Evolutionary conservation across 225 moss, liverwort and hornwort genomes (phyloP).

Genomic region (Ulota crispa): DNA sequence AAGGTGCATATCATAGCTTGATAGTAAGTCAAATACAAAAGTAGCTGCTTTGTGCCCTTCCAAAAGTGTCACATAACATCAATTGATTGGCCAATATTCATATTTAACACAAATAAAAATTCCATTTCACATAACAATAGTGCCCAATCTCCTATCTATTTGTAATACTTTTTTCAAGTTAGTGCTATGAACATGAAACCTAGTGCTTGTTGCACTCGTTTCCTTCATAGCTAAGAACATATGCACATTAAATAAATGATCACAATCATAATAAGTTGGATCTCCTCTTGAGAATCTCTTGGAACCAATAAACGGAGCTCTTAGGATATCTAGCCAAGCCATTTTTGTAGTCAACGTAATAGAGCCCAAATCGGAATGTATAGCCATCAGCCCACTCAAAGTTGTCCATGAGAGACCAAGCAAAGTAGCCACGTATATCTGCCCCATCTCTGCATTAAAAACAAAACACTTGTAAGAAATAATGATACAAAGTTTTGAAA

Average conservation of each 20-base stretch:
- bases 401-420: slow-evolving; percentile 62
- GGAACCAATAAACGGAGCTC: slow-evolving; percentile 20
- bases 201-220: neutral
- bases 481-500: neutral
- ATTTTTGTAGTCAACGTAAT: slow-evolving; percentile 36
- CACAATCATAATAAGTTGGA: neutral
- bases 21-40: too few relatives aligned
- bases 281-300: slow-evolving; percentile 15
- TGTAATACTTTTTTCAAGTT: neutral
- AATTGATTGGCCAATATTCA: too few relatives aligned
- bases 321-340: slow-evolving; percentile 24
- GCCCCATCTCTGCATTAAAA: slow-evolving; percentile 39
- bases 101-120: too few relatives aligned
- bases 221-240: neutral
- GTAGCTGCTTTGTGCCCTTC: too few relatives aligned
- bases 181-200: neutral
- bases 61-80: too few relatives aligned
- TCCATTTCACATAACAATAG: too few relatives aligned
- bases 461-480: neutral
- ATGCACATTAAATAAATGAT: neutral
- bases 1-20: too few relatives aligned
- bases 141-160: too few relatives aligned
- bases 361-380: slow-evolving; percentile 27
- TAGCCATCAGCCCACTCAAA: slow-evolving; percentile 46
- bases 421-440: slow-evolving; percentile 44